A percentile compares a stretch with the other conserved stretches of the same genome.
These are phyloP conservation scores for Aspergillus egyptiacus DNA, from an alignment of 495 filamentous ascomycete genomes.

Conservation along the genomic window DNA sequence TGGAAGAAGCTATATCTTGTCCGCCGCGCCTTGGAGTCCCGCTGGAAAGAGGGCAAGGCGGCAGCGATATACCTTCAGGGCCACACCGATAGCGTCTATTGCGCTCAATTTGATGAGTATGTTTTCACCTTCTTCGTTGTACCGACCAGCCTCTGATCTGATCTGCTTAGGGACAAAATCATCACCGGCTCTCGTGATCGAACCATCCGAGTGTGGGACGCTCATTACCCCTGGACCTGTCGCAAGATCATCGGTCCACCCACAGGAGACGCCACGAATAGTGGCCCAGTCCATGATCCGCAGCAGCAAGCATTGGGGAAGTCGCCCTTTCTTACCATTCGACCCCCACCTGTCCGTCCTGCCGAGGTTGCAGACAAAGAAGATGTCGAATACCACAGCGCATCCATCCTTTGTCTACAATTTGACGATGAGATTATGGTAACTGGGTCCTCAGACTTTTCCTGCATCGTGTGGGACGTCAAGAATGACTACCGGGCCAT, in stretches of 20 bases:
- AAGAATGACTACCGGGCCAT: constrained; percentile 69
- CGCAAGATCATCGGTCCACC: constrained; percentile 66
- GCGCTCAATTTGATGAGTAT: constrained; percentile 94
- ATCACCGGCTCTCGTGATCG: constrained; percentile 94
- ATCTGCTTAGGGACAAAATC: constrained; percentile 65
- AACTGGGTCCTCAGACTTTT: constrained; percentile 87
- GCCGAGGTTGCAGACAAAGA: constrained; percentile 25
- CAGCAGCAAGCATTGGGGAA: constrained; percentile 34
- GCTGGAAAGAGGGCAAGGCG: constrained; percentile 73
- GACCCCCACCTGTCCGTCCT: constrained; percentile 33
- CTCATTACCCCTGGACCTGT: constrained; percentile 72
- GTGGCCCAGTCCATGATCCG: constrained; percentile 33
- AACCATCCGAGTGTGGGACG: constrained; percentile 93
- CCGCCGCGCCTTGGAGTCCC: constrained; percentile 63
- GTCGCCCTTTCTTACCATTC: constrained; percentile 43
- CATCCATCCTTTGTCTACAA: constrained; percentile 89
- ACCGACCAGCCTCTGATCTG: neutral
- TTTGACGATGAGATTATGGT: constrained; percentile 90
- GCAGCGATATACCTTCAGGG: constrained; percentile 84
- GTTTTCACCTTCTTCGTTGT: constrained; percentile 22
- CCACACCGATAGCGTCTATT: constrained; percentile 92
- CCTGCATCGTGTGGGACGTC: constrained; percentile 88
- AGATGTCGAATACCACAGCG: constrained; percentile 59
- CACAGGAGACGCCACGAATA: constrained; percentile 21
- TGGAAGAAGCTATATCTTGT: constrained; percentile 85